Conservation (phyloP, 192 early-diverging fungal species). For the Blastocladiella britannica region DNA sequence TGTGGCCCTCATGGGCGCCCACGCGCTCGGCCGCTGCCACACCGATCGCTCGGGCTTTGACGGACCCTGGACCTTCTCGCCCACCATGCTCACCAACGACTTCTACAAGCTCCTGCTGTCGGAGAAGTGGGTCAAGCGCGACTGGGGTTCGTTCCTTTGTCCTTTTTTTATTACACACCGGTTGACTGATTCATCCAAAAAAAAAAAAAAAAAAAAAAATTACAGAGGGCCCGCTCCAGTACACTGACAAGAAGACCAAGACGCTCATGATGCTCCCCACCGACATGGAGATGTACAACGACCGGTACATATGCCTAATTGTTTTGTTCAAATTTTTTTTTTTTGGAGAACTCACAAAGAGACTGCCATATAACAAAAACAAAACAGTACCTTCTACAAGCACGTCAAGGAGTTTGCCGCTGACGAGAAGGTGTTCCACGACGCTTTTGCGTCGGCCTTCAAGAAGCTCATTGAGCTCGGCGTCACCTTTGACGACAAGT, state of each 20-base stretch:
- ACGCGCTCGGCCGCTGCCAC: slow-evolving; percentile 42
- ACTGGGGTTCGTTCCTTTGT: slow-evolving; percentile 11
- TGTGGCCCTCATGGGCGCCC: slow-evolving; percentile 45
- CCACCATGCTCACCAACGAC: slow-evolving; percentile 20
- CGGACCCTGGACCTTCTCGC: slow-evolving; percentile 25
- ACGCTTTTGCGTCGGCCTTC: slow-evolving; percentile 25
- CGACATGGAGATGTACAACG: slow-evolving; percentile 15
- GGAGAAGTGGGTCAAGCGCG: slow-evolving; percentile 8
- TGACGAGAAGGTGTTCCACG: slow-evolving; percentile 43
- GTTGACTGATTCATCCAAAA: slow-evolving; percentile 7
- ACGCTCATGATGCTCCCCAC: slow-evolving; percentile 13
- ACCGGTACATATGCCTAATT: slow-evolving; percentile 7
- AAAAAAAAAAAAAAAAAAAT: slow-evolving; percentile 9
- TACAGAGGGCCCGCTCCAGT: slow-evolving; percentile 8
- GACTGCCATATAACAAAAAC: slow-evolving; percentile 7
- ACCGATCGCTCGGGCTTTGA: slow-evolving; percentile 35
- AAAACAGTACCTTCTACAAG: slow-evolving; percentile 49
- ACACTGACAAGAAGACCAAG: background rate
- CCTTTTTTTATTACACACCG: background rate
- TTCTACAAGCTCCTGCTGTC: slow-evolving; percentile 15
- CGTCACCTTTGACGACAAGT: too few species aligned
- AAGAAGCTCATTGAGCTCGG: slow-evolving; percentile 27
- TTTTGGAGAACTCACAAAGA: background rate
- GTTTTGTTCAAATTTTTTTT: background rate
- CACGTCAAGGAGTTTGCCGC: slow-evolving; percentile 41